A percentile compares a stretch with the other conserved stretches of the same genome.
Conservation (phyloP, 805 yeast species). For the Martiniozyma abietophila region DNA sequence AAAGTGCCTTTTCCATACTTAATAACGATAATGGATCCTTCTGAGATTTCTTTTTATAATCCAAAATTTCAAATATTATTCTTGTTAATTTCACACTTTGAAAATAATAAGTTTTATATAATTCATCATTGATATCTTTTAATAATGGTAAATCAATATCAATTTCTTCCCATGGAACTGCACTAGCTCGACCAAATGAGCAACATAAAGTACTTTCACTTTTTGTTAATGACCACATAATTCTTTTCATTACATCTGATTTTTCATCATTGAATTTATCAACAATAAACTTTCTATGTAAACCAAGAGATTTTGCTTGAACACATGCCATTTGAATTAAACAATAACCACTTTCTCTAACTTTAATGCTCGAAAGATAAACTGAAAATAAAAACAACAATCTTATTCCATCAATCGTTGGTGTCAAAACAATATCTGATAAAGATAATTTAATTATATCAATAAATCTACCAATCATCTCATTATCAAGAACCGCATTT, state of each 20-base stretch:
- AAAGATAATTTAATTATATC: conserved; percentile 34
- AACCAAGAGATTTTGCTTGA: conserved; percentile 40
- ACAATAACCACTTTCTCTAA: conserved; percentile 41
- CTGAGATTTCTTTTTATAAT: conserved; percentile 28
- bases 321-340: conserved; percentile 37
- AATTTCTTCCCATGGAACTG: conserved; percentile 36
- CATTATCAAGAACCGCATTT: conserved; percentile 17
- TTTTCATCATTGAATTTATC: conserved; percentile 26
- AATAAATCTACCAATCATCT: conserved; percentile 26
- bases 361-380: conserved; percentile 34
- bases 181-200: conserved; percentile 37
- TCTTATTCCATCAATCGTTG: conserved; percentile 36
- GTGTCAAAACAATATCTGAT: conserved; percentile 35
- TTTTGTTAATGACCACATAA: conserved; percentile 38
- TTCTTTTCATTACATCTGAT: conserved; percentile 31
- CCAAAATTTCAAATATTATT: conserved; percentile 32
- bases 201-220: conserved; percentile 33
- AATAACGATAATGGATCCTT: conserved; percentile 31
- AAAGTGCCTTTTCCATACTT: conserved; percentile 33
- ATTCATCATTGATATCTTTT: conserved; percentile 23
- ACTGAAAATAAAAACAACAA: conserved; percentile 33
- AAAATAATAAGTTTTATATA: conserved; percentile 25
- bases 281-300: conserved; percentile 32
- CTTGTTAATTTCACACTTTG: conserved; percentile 29
- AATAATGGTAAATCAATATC: conserved; percentile 32